Evolutionary conservation across 1,284 basidiomycete species (phyloP), one percentile per base, ranked within the genome.

Genomic region (Neonothopanus nambi): DNA sequence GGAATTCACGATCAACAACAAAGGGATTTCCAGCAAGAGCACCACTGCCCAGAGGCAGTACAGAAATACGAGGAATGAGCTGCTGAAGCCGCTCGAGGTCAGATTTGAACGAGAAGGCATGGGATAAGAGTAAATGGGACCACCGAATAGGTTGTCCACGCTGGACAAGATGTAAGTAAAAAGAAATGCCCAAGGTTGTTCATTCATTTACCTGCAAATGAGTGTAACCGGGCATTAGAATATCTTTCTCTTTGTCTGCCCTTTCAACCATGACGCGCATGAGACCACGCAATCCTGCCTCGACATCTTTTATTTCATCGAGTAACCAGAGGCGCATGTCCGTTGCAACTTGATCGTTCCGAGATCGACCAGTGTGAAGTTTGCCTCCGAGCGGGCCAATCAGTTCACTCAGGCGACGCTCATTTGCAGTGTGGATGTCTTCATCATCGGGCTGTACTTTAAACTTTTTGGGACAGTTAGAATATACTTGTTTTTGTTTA

Each of bases 361-460:
- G 82, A 56, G 92, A 95, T 54, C 96, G 85, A 36, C 96, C 97
- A 0, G 97, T 99, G 70, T 99, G 96, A 39, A 98, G 77, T 71
- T 96, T 97, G 7, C 94, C 94, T 20, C 91, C 92, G 9, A 95
- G 81, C 18, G 89, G 78, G 0, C 96, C 96, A 55, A 99, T 93
- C 56, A 98, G 74, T 75, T 99, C 96, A 60, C 87, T 93, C 61
- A 99, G 73, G 28, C 96, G 82, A 51, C 97, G 88, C 71, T 99
- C 96, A 67, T 99, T 99, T 54, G 97, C 97, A n/a, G 96, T 99
- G 70, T 99, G 96, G 57, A 99, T 98, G 67, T 99, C 96, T 67
- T 99, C 96, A 67, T 99, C 96, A 62, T 96, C 94, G 13, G 84
- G 75, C 57, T 86, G 76, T 40, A 85, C 73, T 57, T 75, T 66